Evolutionary conservation across 768 basidiomycete species (phyloP).

Genomic region (Mycena leptocephala): DNA sequence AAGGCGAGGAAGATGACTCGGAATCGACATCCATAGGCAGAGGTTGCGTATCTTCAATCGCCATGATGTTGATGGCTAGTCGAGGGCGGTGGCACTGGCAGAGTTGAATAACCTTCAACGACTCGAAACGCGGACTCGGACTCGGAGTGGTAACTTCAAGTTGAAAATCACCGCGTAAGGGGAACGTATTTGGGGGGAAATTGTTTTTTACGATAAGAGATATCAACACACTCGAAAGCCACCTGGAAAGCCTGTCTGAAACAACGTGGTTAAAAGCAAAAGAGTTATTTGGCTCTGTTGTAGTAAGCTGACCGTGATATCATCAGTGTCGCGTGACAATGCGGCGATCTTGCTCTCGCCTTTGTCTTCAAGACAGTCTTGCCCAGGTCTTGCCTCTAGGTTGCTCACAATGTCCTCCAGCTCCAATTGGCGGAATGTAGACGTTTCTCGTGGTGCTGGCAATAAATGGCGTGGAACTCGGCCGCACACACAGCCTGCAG

Average conservation of each 20-base stretch:
- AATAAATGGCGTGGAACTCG: background rate
- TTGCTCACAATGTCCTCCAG: constrained; percentile 5
- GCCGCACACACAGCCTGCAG: background rate
- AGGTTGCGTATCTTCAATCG: background rate
- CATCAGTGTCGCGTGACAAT: background rate
- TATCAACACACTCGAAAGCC: background rate
- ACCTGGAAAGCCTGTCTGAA: background rate
- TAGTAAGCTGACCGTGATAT: background rate
- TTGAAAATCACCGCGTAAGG: no score
- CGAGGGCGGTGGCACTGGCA: no score
- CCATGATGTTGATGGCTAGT: no score
- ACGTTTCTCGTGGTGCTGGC: background rate
- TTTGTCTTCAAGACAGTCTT: no score
- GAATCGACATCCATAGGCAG: background rate
- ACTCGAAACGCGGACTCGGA: no score
- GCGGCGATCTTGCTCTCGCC: background rate
- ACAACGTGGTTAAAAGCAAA: background rate
- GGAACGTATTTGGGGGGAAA: no score
- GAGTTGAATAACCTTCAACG: no score
- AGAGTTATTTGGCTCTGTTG: constrained; percentile 2
- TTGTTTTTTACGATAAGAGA: background rate
- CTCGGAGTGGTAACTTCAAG: no score
- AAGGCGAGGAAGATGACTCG: background rate
- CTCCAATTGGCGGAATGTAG: constrained; percentile 6
- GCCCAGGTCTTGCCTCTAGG: no score